These are phyloP conservation scores for Thermothielavioides terrestris DNA, from an alignment of 495 filamentous ascomycete species.

Conservation along the genomic window DNA sequence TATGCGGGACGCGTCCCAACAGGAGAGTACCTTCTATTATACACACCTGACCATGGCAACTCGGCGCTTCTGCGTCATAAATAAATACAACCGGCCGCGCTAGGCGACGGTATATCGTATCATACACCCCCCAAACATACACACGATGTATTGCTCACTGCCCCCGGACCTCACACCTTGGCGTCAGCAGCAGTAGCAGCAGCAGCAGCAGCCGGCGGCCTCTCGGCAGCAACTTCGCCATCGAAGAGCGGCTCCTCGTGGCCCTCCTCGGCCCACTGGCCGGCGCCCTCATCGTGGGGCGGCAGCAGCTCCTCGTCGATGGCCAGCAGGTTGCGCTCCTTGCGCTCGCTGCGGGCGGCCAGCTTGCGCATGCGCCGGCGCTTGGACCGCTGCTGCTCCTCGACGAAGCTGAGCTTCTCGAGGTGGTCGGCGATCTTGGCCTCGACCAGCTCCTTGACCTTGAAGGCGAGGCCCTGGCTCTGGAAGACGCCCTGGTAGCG, in stretches of 20 bases:
- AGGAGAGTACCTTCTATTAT: neutral
- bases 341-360: slow-evolving; percentile 7
- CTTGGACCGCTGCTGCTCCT: slow-evolving; percentile 7
- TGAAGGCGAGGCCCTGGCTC: slow-evolving; percentile 64
- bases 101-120: neutral
- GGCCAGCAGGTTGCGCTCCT: slow-evolving; percentile 15
- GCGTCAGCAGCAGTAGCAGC: neutral
- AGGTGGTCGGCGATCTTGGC: slow-evolving; percentile 63
- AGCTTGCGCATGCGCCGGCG: slow-evolving; percentile 14
- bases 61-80: too few species aligned
- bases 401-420: slow-evolving; percentile 24
- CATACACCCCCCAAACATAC: neutral
- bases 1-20: too few species aligned
- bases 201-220: neutral
- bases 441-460: slow-evolving; percentile 75
- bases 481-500: slow-evolving; percentile 70
- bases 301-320: slow-evolving; percentile 1
- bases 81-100: neutral
- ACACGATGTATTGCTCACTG: too few species aligned
- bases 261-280: slow-evolving; percentile 22
- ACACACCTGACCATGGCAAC: too few species aligned
- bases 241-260: slow-evolving; percentile 25
- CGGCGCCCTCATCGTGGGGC: slow-evolving; percentile 20
- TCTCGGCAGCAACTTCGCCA: neutral
- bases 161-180: neutral